Evolutionary conservation across 345 rosid species (phyloP), one percentile per base, ranked within the genome.

Genomic region (Barbarea vulgaris): DNA sequence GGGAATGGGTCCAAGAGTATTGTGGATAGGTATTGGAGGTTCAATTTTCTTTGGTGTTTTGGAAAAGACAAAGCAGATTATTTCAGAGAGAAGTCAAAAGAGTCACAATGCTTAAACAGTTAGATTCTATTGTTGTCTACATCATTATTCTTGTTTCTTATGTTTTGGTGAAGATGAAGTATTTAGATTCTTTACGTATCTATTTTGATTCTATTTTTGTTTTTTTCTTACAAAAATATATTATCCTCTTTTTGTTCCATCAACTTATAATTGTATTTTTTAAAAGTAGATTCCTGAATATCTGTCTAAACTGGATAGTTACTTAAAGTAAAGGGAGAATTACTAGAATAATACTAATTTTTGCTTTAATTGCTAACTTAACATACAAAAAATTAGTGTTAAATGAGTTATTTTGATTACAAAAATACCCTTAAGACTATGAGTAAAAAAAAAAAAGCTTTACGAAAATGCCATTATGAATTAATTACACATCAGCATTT

Each of bases 11-110:
- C 89, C 91, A n/a, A 85, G 96, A 67, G 88, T 88, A 11, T 6
- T 88, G 70, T 90, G 91, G 93, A 86, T 90, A 9, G 93, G 93
- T 27, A 68, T 90, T 9, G 93, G 96, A 18, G 96, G 90, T 69
- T 85, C 96, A 0, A 85, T 90, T 48, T 91, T 88, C 79, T 91
- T 88, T 27, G 86, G 91, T 14, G 89, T 87, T 13, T 72, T 91
- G 30, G 94, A 87, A 80, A 86, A 85, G 70, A 81, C 88, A 10
- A 91, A 89, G 76, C 80, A 85, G 75, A 39, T 87, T 19, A 84
- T 89, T 69, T 82, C 84, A 14, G 71, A 84, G 77, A 81, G 60
- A 11, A 72, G 36, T 46, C 81, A 64, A 64, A 70, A 77, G 72
- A 58, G 12, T 65, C 72, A 65, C 2, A 21, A 58, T 24, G 5